Evolutionary conservation across 1,284 basidiomycete genomes (phyloP), one percentile per base, ranked within the genome.

Genomic region (Cryptococcus sp.): DNA sequence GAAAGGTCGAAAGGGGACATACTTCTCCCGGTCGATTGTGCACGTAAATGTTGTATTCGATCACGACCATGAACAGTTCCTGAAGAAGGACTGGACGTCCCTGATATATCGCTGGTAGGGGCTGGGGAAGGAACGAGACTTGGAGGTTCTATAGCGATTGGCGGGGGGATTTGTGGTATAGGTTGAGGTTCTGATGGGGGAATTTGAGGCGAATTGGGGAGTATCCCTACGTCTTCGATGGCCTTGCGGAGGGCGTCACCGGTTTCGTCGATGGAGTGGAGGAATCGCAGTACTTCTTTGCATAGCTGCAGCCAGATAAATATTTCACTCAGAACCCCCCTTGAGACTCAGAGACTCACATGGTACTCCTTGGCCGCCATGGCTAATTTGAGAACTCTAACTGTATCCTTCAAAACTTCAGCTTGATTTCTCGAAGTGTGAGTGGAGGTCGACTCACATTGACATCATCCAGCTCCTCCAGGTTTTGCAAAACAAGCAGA

Each of bases 401-500:
- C 83, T 2, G 87, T 90, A 63, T 95, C 90, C 46, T 82, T 81
- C 23, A 23, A 63, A 34, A 38, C 1, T 13, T 15, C 52, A 53
- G 46, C 36, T 33, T 23, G 23, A 36, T 14, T 38, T 13, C 10
- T 44, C 34, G 33, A 31, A 30, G 7, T 10, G 42, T 37, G 46
- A 44, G 23, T 10, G 23, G 23, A 7, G 38, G 11, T 23, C 37
- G 36, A 61, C 63, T 55, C 55, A 71, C 70, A 49, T 85, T 85
- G 58, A 85, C 83, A 71, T 86, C 88, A 60, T 92, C 89, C 49
- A 90, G 79, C 60, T 93, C 88, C 68, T 98, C 92, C 49, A 98
- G 80, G 60, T 89, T 92, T 73, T 98, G 94, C 56, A 98, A 78
- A 2, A 98, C 91, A 33, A 98, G 81, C 7, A 98, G 81, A 74